Base-by-base conservation (phyloP, 176 grass and related monocot genomes). In the Raddia distichophylla region DNA sequence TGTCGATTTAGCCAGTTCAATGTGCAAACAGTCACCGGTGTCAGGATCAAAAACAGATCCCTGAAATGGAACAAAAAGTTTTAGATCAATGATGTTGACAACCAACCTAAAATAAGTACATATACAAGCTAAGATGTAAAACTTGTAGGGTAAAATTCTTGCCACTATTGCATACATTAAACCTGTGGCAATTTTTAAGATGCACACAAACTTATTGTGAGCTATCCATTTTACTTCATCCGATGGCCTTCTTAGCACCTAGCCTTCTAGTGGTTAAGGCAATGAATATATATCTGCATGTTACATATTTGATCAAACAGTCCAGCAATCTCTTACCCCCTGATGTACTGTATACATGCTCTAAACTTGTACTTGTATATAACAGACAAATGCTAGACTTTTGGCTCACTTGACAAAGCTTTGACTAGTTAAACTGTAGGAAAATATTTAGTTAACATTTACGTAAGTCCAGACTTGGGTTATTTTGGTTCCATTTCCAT, bases 1-100 rank as follows among this genome's bases (percentile, higher is more conserved):
- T 88, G 87, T 99, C 35, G 96, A 99, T 82, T 92, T 95, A 47
- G 96, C 96, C 79, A 99, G 56, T 82, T 99, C 96, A 40, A 99
- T 91, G 85, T 93, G 93, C 59, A 99, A 86, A 69, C 87, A 87
- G 64, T 88, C 78, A 51, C 93, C 87, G 50, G 80, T 95, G 64
- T 99, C 91, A 0, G 89, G 93, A 84, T 99, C 93, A 95, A 93
- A 99, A 72, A 91, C 60, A 46, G 82, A 82, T 57, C 96, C 96
- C 96, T 99, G 48, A 82, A 71, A 83, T 46, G 37, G 40, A 87
- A 71, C 12, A 18, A 16, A 53, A 12, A 46, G 77, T 52, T 20
- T 55, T 66, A 60, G 56, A 86, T 80, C 3, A 72, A 19, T 69
- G 18, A 46, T 2, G 78, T 56, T 74, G 22, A 73, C 27, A 50